Evolutionary conservation across 2,329 filamentous ascomycete genomes (phyloP).

Genomic region (Teratosphaeriaceae sp.): DNA sequence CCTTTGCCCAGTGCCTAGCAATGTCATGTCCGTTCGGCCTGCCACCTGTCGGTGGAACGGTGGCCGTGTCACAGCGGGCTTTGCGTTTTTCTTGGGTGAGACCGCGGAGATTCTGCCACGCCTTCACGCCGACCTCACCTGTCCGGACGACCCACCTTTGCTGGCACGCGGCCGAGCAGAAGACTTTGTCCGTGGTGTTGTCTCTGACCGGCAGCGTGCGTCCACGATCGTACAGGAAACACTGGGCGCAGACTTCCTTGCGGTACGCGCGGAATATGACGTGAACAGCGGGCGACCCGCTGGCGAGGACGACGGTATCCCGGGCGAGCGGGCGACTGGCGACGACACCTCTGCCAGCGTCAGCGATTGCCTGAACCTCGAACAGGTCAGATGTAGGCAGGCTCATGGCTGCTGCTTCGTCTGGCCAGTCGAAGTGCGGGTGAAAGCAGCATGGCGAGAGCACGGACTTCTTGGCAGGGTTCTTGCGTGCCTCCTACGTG

Average conservation of each 20-base stretch:
- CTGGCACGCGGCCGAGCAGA: constrained; percentile 35
- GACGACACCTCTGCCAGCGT: constrained; percentile 41
- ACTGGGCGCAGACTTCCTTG: constrained; percentile 43
- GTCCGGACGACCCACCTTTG: constrained; percentile 27
- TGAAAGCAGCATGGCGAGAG: too few relatives aligned
- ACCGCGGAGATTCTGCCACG: constrained; percentile 22
- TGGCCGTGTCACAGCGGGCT: constrained; percentile 7
- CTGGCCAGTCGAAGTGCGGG: too few relatives aligned
- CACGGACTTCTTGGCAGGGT: too few relatives aligned
- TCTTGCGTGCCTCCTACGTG: too few relatives aligned
- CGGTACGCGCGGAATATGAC: constrained; percentile 41
- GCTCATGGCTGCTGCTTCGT: too few relatives aligned
- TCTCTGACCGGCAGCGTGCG: constrained; percentile 35
- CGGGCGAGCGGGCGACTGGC: constrained; percentile 30
- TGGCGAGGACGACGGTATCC: constrained; percentile 32
- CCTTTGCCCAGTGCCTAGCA: constrained; percentile 16
- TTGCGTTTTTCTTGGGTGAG: constrained; percentile 18
- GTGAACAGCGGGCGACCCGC: constrained; percentile 32
- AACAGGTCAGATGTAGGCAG: constrained; percentile 24
- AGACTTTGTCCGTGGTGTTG: constrained; percentile 34
- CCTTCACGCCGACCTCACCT: constrained; percentile 23
- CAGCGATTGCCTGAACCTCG: constrained; percentile 34
- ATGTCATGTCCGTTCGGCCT: constrained; percentile 17
- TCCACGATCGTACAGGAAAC: constrained; percentile 41
- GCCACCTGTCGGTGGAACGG: constrained; percentile 7